Base-by-base conservation (phyloP, 768 basidiomycete species). In the Rhodotorula taiwanensis region DNA sequence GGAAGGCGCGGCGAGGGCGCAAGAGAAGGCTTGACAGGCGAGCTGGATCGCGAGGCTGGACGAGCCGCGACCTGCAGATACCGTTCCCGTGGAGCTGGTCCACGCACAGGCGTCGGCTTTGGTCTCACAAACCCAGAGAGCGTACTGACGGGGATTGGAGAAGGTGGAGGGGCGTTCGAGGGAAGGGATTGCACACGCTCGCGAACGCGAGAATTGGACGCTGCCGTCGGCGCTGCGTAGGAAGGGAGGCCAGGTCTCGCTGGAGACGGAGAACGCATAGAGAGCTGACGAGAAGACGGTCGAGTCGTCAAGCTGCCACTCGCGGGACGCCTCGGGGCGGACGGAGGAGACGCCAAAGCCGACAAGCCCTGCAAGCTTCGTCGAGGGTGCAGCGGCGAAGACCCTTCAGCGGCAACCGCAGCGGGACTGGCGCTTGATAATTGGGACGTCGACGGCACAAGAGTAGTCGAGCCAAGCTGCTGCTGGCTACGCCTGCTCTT, bases 161-260 rank as follows among this genome's bases (percentile, higher is more conserved):
- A 39, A 9, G 36, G 36, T 39, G 36, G 36, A 9, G 36, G 36
- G 36, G 36, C 36, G 36, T 9, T 10, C 10, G 36, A 39, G 10
- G 36, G 36, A 10, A 39, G 36, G 16, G 41, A 47, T 9, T 52
- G 48, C 2, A 65, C 63, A 4, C 63, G 56, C 20, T 62, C 54
- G 14, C 67, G 55, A 1, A 45, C 16, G 0, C 67, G 56, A 5
- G 56, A 59, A 4, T 53, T 0, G 2, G 67, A 69, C 2, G 67
- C 10, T 15, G 60, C 60, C 23, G 67, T 69, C 2, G 67, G 67
- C 3, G 52, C 56, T 16, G 67, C 67, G 50, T 65, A 69, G 7
- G 58, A 58, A 21, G 55, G 52, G 5, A 30, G 42, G 2, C 44
- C 41, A 5, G 20, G 8, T 18, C 9, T 6, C 27, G 34, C 27